Percentiles rank a stretch among this genome's conserved stretches.
Conservation (phyloP, 495 filamentous ascomycete species). For the Hyaloscypha variabilis region DNA sequence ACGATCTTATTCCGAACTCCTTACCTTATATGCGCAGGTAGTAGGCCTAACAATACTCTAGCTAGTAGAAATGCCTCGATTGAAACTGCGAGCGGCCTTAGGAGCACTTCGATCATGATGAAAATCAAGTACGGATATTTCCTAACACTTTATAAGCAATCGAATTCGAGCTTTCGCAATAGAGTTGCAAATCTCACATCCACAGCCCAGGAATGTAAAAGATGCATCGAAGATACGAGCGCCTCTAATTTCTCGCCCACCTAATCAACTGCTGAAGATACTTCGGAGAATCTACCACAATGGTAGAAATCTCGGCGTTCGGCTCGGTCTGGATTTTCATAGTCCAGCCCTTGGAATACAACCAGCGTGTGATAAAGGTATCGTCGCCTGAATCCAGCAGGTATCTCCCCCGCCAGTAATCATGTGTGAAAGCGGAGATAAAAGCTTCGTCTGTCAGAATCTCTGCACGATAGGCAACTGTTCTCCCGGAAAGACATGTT, state of each 20-base stretch:
- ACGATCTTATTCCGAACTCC: too few relatives aligned
- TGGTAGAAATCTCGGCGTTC: slow-evolving; percentile 74
- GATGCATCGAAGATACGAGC: too few relatives aligned
- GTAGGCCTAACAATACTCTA: too few relatives aligned
- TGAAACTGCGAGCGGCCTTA: too few relatives aligned
- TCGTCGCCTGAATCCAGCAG: slow-evolving; percentile 82
- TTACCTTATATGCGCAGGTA: too few relatives aligned
- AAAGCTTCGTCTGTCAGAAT: slow-evolving; percentile 77
- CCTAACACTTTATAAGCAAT: too few relatives aligned
- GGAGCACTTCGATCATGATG: too few relatives aligned
- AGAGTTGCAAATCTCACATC: too few relatives aligned
- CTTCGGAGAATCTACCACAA: slow-evolving; percentile 69
- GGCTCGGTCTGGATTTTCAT: slow-evolving; percentile 75
- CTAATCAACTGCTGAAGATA: slow-evolving; percentile 77
- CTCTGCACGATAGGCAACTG: slow-evolving; percentile 48
- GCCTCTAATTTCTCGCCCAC: slow-evolving; percentile 66
- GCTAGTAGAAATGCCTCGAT: too few relatives aligned
- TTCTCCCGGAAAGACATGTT: slow-evolving; percentile 83
- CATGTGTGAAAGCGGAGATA: slow-evolving; percentile 68
- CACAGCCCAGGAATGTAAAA: too few relatives aligned
- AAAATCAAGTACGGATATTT: too few relatives aligned
- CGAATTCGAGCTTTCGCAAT: too few relatives aligned
- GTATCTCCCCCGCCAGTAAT: slow-evolving; percentile 72
- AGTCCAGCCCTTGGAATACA: slow-evolving; percentile 73
- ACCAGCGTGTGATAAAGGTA: slow-evolving; percentile 81